phyloP scores from a whole-genome alignment of 495 filamentous ascomycete species.

The Xeromyces bisporus region DNA sequence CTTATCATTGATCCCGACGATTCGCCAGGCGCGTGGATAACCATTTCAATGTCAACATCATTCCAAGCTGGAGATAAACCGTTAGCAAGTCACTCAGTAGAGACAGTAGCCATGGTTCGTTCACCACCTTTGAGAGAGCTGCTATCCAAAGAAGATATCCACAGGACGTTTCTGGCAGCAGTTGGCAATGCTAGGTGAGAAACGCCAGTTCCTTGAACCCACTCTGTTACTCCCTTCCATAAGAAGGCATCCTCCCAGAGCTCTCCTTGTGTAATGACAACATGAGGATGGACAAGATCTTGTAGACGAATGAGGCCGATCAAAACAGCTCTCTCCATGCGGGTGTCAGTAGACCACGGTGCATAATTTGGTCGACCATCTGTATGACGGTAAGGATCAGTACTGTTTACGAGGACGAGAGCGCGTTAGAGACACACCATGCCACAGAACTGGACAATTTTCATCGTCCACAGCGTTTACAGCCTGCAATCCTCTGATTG shows the following conservation, averaged over 20 bases:
- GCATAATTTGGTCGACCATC: constrained; percentile 35
- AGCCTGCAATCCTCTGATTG: constrained; percentile 30
- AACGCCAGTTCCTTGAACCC: constrained; percentile 22
- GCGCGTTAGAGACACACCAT: constrained; percentile 21
- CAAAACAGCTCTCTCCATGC: constrained; percentile 33
- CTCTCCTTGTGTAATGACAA: constrained; percentile 30
- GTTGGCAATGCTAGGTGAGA: constrained; percentile 54
- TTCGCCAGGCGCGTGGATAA: constrained; percentile 52
- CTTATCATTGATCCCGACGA: constrained; percentile 56
- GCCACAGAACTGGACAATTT: constrained; percentile 35
- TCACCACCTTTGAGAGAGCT: constrained; percentile 45
- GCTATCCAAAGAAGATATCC: constrained; percentile 62
- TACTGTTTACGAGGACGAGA: background rate
- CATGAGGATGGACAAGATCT: constrained; percentile 30
- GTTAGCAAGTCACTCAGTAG: constrained; percentile 5
- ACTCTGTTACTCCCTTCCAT: constrained; percentile 29
- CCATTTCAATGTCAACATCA: constrained; percentile 51
- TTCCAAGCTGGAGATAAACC: constrained; percentile 46
- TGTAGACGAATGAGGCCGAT: constrained; percentile 28
- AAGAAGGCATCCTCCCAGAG: constrained; percentile 36
- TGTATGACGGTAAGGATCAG: constrained; percentile 10
- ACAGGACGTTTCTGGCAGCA: constrained; percentile 43
- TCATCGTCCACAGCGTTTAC: constrained; percentile 30
- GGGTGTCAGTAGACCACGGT: constrained; percentile 26
- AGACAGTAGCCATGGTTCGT: background rate